Evolutionary conservation across 306 rosid genomes (phyloP).

Genomic region (Neltuma alba): DNA sequence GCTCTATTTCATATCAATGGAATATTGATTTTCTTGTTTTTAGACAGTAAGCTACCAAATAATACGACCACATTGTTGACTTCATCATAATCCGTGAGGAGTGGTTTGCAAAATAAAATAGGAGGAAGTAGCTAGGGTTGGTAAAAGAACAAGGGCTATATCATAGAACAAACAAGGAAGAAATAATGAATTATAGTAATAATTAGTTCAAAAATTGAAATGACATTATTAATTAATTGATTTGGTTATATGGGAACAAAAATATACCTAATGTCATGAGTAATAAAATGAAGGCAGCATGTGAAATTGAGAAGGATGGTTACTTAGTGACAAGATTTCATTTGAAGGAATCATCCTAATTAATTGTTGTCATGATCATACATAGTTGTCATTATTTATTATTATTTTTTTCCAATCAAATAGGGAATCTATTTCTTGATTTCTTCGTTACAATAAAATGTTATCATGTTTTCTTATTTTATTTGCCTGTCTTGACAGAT

Average conservation of each 20-base stretch:
- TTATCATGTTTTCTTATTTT: background rate
- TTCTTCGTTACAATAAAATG: background rate
- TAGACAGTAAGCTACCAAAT: background rate
- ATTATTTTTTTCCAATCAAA: too few relatives aligned
- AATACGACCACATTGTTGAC: background rate
- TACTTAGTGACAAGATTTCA: slow-evolving; percentile 15
- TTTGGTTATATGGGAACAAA: slow-evolving; percentile 12
- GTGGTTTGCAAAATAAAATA: background rate
- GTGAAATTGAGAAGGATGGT: slow-evolving; percentile 4
- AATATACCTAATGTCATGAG: slow-evolving; percentile 12
- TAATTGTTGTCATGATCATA: slow-evolving; percentile 9
- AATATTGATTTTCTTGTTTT: background rate
- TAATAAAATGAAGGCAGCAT: slow-evolving; percentile 2
- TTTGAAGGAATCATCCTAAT: slow-evolving; percentile 18
- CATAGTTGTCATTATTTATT: background rate
- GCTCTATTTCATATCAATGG: background rate
- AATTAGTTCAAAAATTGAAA: background rate
- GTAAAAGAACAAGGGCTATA: background rate
- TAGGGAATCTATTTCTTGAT: background rate
- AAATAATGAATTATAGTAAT: background rate
- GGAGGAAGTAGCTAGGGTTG: background rate
- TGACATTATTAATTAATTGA: background rate
- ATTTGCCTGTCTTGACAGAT: background rate
- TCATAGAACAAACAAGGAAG: background rate
- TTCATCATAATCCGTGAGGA: background rate